Evolutionary conservation across 441 rosid genomes (phyloP).

Genomic region (Hura crepitans): DNA sequence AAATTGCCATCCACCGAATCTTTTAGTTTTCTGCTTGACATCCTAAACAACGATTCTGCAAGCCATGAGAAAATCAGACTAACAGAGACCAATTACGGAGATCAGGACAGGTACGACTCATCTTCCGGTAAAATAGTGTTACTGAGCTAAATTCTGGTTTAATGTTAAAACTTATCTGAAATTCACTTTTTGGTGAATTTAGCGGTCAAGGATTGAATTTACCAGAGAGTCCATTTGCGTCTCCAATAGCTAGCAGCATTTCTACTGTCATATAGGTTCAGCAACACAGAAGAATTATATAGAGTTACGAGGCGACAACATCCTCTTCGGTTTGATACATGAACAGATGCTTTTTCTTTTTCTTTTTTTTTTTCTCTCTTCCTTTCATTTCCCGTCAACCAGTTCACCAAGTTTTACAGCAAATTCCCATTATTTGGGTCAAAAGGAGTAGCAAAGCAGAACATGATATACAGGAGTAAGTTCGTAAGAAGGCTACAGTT

Average conservation of each 20-base stretch:
- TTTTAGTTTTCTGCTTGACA: conserved; percentile 36
- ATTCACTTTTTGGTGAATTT: not conserved
- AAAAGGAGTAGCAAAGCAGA: conserved; percentile 33
- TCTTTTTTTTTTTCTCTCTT: not conserved
- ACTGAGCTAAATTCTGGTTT: not conserved
- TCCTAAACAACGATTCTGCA: conserved; percentile 32
- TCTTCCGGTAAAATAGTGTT: not conserved
- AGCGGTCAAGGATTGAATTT: conserved; percentile 46
- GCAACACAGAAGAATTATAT: conserved; percentile 31
- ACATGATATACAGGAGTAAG: conserved; percentile 33
- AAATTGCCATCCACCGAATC: conserved; percentile 36
- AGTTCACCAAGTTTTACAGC: conserved; percentile 20
- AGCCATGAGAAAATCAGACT: conserved; percentile 28
- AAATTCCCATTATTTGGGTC: conserved; percentile 22
- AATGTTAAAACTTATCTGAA: not conserved
- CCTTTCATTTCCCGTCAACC: not conserved
- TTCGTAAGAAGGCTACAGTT: conserved; percentile 28
- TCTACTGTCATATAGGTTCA: conserved; percentile 40
- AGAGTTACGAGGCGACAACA: conserved; percentile 29
- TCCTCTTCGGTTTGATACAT: conserved; percentile 24
- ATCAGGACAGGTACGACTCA: conserved; percentile 40
- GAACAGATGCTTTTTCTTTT: conserved; percentile 7
- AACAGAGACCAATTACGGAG: conserved; percentile 29
- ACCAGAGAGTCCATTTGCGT: conserved; percentile 57
- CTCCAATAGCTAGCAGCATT: conserved; percentile 39